Evolutionary conservation across 805 yeast genomes (phyloP), one percentile per base, ranked within the genome.

Genomic region (Teunomyces kruisii): DNA sequence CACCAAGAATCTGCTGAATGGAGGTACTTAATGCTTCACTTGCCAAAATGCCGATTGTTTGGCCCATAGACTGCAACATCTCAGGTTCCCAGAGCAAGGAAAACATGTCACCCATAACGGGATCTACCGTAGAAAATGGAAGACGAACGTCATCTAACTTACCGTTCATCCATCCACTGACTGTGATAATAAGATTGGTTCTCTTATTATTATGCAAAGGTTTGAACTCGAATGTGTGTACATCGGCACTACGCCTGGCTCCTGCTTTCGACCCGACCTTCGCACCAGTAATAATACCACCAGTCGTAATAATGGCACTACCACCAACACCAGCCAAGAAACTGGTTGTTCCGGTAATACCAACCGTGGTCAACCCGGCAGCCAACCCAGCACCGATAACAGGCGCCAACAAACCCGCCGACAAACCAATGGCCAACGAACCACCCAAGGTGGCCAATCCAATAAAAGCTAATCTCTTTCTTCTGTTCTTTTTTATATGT

Each of bases 371-470:
- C 32, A 94, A 72, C 12, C 98, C 99, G 3, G 98, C 98, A 1
- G 98, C 99, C 24, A 94, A 60, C 57, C 99, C 99, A 1, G 98
- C 98, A 41, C 98, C 98, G 57, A 94, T 95, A 2, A 95, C 96
- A 0, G 99, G 99, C 0, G 99, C 99, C 37, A 94, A 69, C 36
- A 94, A 66, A 6, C 99, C 99, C 7, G 96, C 98, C 48, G 97
- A 88, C 14, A 94, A 71, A 1, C 99, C 99, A 47, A 94, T 79
- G 1, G 94, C 96, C 16, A 94, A 70, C 1, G 96, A 91, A 2
- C 99, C 99, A 24, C 98, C 98, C 12, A 91, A 76, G 6, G 98
- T 94, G 0, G 99, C 99, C 40, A 94, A 68, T 0, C 98, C 99
- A 50, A 94, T 87, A 57, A 88, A 90, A 42, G 89, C 84, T 62